These are phyloP conservation scores for Saccharomycopsis schoenii DNA, from an alignment of 805 yeast genomes.

Conservation along the genomic window DNA sequence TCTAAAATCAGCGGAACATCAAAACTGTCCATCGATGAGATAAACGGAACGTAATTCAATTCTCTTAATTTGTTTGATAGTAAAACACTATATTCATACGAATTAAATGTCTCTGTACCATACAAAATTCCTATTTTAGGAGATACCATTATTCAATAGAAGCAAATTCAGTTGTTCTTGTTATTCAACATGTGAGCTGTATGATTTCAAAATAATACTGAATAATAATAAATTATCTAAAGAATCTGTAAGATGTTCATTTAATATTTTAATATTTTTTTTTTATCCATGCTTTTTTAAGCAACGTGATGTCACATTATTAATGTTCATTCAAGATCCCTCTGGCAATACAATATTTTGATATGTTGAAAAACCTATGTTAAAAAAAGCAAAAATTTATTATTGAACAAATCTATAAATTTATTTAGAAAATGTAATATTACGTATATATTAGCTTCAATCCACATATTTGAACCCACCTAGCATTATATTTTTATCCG, in stretches of 20 bases:
- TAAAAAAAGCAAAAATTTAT: not conserved
- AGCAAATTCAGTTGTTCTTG: no score
- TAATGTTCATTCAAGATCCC: not conserved
- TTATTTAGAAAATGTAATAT: not conserved
- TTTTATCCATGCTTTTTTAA: not conserved
- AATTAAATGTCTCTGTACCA: slow-evolving; percentile 90
- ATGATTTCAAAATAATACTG: no score
- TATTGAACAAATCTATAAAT: not conserved
- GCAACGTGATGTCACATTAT: not conserved
- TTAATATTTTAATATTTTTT: not conserved
- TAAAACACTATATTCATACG: slow-evolving; percentile 72
- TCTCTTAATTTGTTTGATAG: slow-evolving; percentile 48
- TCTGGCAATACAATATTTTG: no score
- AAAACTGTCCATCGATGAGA: slow-evolving; percentile 51
- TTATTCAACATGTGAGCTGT: no score
- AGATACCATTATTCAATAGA: not conserved
- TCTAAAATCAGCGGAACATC: slow-evolving; percentile 44
- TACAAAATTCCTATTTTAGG: slow-evolving; percentile 49
- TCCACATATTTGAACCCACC: slow-evolving; percentile 81
- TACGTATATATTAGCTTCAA: slow-evolving; percentile 25
- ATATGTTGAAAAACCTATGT: no score
- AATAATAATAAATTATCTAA: not conserved
- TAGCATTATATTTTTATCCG: slow-evolving; percentile 60
- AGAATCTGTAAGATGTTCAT: not conserved
- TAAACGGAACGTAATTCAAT: slow-evolving; percentile 36